Evolutionary conservation across 1,284 basidiomycete genomes (phyloP), one percentile per base, ranked within the genome.

Genomic region (Boletus sp.): DNA sequence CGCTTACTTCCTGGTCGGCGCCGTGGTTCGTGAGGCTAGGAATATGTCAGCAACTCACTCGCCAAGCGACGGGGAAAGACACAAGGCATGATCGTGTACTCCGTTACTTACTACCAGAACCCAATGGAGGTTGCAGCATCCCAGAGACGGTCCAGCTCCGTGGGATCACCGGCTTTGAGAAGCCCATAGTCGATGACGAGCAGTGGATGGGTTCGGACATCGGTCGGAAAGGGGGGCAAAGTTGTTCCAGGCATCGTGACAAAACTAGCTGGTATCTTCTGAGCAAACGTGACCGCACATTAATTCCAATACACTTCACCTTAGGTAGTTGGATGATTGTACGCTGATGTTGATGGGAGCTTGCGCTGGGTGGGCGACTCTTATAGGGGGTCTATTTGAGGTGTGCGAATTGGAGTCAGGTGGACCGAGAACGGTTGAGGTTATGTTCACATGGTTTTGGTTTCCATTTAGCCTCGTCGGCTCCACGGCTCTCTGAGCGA

Each of bases 1-100:
- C 64, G 42, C 73, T 65, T 5, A 74, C 78, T 50, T 77, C 72
- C n/a, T 72, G 59, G 22, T 77, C 74, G n/a, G 71, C 72, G 3
- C 73, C 80, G 56, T 85, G 80, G 58, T 83, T 82, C 59, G 80
- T 81, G 39, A 84, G 60, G 55, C 81, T 84, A 37, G 10, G 19
- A 36, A 19, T 12, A 23, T 6, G 29, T 46, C 32, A 37, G 37
- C 13, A 4, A 30, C 17, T 27, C 32, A n/a, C 7, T 14, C 8
- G 5, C 38, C 6, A 19, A 33, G 20, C 2, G 10, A 14, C 22
- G 30, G 10, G 2, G 8, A 16, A n/a, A 17, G 23, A 2, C 9
- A 10, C 33, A 34, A 17, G 14, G 29, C 29, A 13, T 30, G 2
- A 4, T 5, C 14, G 13, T 30, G 29, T 23, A n/a, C 16, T 13